Percentiles rank a stretch among this genome's conserved stretches.
phyloP scores from a whole-genome alignment of 2,329 filamentous ascomycete species.

The Alternaria gaisen region DNA sequence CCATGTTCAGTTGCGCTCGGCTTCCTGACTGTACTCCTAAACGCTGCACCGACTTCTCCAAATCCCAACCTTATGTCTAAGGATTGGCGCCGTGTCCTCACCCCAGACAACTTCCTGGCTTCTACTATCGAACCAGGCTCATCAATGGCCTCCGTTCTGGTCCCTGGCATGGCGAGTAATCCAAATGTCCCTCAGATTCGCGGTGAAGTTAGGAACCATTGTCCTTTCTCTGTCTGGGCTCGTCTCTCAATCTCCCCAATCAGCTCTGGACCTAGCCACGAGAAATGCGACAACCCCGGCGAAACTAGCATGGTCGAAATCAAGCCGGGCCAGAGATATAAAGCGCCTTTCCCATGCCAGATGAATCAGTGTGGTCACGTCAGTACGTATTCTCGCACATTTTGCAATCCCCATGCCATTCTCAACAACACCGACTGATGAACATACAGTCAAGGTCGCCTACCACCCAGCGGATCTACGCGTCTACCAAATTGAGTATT shows the following conservation, averaged over 20 bases:
- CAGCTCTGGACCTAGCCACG: not conserved
- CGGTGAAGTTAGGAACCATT: slow-evolving; percentile 1
- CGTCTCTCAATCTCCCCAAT: not conserved
- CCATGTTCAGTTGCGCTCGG: not conserved
- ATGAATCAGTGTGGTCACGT: slow-evolving; percentile 5
- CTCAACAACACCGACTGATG: not conserved
- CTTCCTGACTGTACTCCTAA: not conserved
- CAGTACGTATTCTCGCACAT: not conserved
- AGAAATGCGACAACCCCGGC: not conserved
- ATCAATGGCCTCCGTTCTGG: slow-evolving; percentile 1
- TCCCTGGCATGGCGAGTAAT: not conserved
- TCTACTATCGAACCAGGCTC: not conserved
- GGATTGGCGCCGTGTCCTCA: slow-evolving; percentile 4
- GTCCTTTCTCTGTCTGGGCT: slow-evolving; percentile 1
- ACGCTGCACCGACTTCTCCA: not conserved
- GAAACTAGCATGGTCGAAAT: slow-evolving; percentile 5
- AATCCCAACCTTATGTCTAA: not conserved
- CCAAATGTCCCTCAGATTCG: not conserved
- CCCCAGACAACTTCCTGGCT: not conserved
- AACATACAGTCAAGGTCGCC: slow-evolving; percentile 7
- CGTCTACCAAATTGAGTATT: slow-evolving; percentile 14
- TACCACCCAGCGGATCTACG: not conserved
- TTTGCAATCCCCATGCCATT: not conserved
- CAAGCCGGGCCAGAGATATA: not conserved
- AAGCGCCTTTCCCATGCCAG: not conserved